Base-by-base conservation (phyloP, 331 rosid genomes). In the Malus hybrid region DNA sequence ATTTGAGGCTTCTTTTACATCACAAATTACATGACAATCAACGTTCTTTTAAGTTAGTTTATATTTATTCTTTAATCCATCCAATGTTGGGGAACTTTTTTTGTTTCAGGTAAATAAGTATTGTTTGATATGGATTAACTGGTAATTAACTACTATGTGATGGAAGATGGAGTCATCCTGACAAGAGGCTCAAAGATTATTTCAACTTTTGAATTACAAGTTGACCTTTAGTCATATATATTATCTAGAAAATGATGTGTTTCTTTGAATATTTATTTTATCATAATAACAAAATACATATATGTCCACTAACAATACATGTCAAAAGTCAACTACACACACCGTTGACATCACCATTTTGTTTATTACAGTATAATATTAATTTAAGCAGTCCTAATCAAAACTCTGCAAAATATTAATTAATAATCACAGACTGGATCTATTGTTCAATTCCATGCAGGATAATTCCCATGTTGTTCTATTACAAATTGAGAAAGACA, bases 161-260 rank as follows among this genome's bases (percentile, higher is more conserved):
- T 57, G 69, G 39, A 76, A n/a, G 48, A 50, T 76, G 69, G 72
- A 57, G 68, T 68, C 74, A 76, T 39, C 68, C 80, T 76, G 33
- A 36, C 74, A 76, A 57, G 20, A 27, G 16, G 54, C 60, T 65
- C 31, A 69, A 55, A 57, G 24, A 2, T 39, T 39, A 39, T 1
- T 56, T 24, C 46, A 67, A 6, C 28, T 67, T 67, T 16, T 24
- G 27, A 39, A 44, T 1, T 2, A 31, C 14, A 19, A 48, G 64
- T 74, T 74, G 70, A 74, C 70, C 62, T 22, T 62, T 39, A 39
- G 44, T 12, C 16, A 6, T 75, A 39, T 10, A 18, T 39, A 5
- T 39, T 16, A 27, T 62, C 12, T 14, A 20, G 36, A 8, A 22
- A 72, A 57, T 12, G 9, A 34, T n/a, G 8, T 14, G 6, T n/a